Percentiles rank a stretch among this genome's conserved stretches.
Evolutionary conservation across 768 basidiomycete genomes (phyloP).

Genomic region (Lenzites betulinus): DNA sequence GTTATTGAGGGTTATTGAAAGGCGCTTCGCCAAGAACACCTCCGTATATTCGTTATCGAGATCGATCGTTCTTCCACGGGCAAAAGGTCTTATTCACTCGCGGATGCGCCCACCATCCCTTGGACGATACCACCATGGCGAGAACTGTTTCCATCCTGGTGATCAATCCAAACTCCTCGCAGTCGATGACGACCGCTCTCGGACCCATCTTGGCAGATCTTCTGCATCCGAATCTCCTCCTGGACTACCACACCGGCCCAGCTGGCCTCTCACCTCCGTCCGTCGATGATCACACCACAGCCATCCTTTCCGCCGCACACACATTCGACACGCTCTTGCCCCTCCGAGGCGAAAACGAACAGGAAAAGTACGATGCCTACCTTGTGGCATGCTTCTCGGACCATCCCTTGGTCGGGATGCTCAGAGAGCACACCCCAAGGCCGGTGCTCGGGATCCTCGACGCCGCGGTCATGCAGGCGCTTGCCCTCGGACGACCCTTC

Average conservation of each 20-base stretch:
- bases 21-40: too few relatives aligned
- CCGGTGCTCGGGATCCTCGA: constrained; percentile 41
- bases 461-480: constrained; percentile 34
- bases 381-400: constrained; percentile 36
- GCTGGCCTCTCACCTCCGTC: constrained; percentile 20
- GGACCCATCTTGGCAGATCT: constrained; percentile 24
- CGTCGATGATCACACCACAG: constrained; percentile 25
- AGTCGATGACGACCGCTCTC: constrained; percentile 33
- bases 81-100: background rate
- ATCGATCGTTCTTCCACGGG: background rate
- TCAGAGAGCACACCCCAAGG: constrained; percentile 15
- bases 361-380: constrained; percentile 28
- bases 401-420: constrained; percentile 35
- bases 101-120: background rate
- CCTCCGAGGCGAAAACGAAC: background rate
- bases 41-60: too few relatives aligned
- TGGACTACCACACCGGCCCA: constrained; percentile 27
- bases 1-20: too few relatives aligned
- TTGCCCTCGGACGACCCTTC: constrained; percentile 29
- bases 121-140: background rate
- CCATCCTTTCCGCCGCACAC: constrained; percentile 20
- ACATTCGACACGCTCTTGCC: constrained; percentile 9
- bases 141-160: constrained; percentile 28
- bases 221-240: constrained; percentile 2
- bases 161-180: constrained; percentile 39